These are phyloP conservation scores for Nicotiana tabacum DNA, from an alignment of 257 asterid species.

Conservation along the genomic window DNA sequence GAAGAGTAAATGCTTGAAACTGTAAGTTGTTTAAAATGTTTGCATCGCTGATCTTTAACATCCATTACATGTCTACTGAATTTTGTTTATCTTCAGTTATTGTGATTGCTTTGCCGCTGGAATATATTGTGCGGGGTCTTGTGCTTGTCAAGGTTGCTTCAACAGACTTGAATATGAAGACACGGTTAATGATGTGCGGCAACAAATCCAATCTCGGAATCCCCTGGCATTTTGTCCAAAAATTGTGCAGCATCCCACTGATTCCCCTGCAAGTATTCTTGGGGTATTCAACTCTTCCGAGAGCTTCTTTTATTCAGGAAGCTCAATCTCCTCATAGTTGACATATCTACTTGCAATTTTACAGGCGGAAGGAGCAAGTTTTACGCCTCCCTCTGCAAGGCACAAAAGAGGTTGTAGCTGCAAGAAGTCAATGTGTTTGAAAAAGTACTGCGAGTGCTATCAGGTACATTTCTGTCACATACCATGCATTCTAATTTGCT, in stretches of 20 bases:
- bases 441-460: conserved; percentile 86
- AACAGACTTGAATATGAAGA: conserved; percentile 63
- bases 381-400: conserved; percentile 62
- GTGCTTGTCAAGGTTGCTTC: conserved; percentile 73
- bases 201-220: conserved; percentile 58
- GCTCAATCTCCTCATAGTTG: conserved; percentile 1
- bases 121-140: conserved; percentile 57
- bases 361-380: conserved; percentile 44
- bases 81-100: conserved; percentile 45
- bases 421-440: conserved; percentile 79
- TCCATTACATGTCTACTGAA: conserved; percentile 7
- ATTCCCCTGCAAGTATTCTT: conserved; percentile 32
- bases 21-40: conserved; percentile 47
- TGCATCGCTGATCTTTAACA: conserved; percentile 10
- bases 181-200: conserved; percentile 47
- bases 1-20: conserved; percentile 72
- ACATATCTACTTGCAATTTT: conserved; percentile 13
- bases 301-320: conserved; percentile 2
- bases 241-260: conserved; percentile 31
- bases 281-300: conserved; percentile 32
- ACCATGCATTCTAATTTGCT: not conserved
- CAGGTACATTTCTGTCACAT: conserved; percentile 37
- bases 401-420: conserved; percentile 88
- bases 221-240: conserved; percentile 78
- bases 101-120: conserved; percentile 89